Base-by-base conservation (phyloP, 1,284 basidiomycete genomes). In the Sporisorium exsertum region DNA sequence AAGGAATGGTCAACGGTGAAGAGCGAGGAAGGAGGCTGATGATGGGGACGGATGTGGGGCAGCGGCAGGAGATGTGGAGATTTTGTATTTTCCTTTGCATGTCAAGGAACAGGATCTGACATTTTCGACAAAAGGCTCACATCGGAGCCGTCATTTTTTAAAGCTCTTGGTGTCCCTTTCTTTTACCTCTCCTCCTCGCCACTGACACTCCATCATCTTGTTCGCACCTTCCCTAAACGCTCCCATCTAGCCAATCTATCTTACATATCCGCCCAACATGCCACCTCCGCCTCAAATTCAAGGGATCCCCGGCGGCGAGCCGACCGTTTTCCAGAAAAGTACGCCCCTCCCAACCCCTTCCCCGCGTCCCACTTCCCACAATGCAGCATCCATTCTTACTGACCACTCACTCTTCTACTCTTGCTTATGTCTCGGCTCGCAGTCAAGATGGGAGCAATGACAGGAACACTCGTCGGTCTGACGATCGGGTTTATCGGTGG, bases 401-500 rank as follows among this genome's bases (percentile, higher is more conserved):
- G n/a, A 3, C 40, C 40, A 43, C 32, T 33, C 10, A 56, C 16
- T n/a, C n/a, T 43, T 42, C 12, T 22, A 3, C 20, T n/a, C 5
- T 33, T 54, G 59, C 22, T 53, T 43, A n/a, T 18, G 16, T 40
- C 13, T 18, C 37, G 37, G 10, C 27, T 33, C 37, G 26, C 65
- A 84, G 82, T 83, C 50, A 68, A 71, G 50, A 82, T 83, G 81
- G 83, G 83, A 22, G 83, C 82, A 15, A 75, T 82, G 79, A 84
- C 83, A 67, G 83, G 83, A 24, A 79, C 81, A 9, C 74, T 81
- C 5, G 83, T 84, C 20, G 83, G 83, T 2, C 64, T 83, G 3
- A 80, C 79, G 2, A 84, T 84, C 43, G 83, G 83, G 4, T 83
- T 84, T 68, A 84, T 84, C 49, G 83, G 83, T 42, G 83, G 82